Evolutionary conservation across 768 basidiomycete species (phyloP).

Genomic region (Pulveroboletus sp.): DNA sequence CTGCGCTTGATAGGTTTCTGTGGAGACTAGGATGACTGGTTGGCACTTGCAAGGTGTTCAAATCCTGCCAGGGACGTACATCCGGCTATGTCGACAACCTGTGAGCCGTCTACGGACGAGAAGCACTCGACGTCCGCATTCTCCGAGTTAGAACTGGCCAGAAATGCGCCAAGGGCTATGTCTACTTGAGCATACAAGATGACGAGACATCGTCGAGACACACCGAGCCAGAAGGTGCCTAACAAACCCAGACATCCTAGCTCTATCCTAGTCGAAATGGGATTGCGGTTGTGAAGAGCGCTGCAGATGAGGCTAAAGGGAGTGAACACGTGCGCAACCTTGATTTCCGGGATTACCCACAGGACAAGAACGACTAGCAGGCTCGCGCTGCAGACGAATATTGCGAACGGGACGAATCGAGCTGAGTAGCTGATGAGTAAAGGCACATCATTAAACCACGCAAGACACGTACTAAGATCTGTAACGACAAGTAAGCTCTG

Average conservation of each 20-base stretch:
- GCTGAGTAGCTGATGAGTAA: conserved; percentile 39
- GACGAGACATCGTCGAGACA: conserved; percentile 21
- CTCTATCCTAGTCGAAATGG: conserved; percentile 75
- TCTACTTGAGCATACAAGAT: conserved; percentile 9
- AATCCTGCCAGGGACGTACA: conserved; percentile 44
- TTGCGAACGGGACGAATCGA: conserved; percentile 81
- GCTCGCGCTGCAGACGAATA: conserved; percentile 73
- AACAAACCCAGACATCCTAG: conserved; percentile 64
- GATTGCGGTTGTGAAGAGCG: conserved; percentile 61
- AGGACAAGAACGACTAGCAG: conserved; percentile 62
- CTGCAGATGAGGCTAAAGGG: conserved; percentile 56
- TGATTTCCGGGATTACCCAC: conserved; percentile 38
- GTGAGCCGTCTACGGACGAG: conserved; percentile 47
- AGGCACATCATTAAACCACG: neutral
- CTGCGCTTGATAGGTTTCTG: conserved; percentile 85
- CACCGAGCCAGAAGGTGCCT: conserved; percentile 78
- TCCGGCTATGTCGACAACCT: conserved; percentile 54
- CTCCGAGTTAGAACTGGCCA: conserved; percentile 71
- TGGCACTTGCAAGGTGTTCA: conserved; percentile 1
- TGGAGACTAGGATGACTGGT: conserved; percentile 52
- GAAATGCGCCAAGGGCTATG: conserved; percentile 67
- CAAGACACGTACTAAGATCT: conserved; percentile 63
- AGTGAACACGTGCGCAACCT: conserved; percentile 2
- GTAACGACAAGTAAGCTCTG: conserved; percentile 65
- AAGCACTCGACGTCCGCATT: conserved; percentile 81